These are phyloP conservation scores for Calonectria hawksworthii DNA, from an alignment of 2,329 filamentous ascomycete species.

Conservation along the genomic window DNA sequence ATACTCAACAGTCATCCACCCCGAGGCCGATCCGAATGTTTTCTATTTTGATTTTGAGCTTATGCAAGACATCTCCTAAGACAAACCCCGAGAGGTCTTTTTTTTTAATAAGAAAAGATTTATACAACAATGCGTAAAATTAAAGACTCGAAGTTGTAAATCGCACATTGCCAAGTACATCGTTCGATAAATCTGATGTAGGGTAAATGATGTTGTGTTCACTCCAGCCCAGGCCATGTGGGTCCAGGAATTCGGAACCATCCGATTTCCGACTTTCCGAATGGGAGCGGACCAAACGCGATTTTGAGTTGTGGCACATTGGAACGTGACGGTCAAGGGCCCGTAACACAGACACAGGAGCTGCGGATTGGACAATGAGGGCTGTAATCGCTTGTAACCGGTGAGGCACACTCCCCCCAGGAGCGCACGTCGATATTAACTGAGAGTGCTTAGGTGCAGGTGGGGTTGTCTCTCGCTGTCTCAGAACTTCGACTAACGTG, in stretches of 20 bases:
- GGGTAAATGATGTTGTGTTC: neutral
- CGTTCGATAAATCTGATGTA: neutral
- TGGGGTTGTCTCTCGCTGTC: constrained; percentile 1
- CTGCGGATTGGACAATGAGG: constrained; percentile 31
- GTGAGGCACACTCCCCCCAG: constrained; percentile 14
- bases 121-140: too few relatives aligned
- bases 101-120: too few relatives aligned
- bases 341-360: neutral
- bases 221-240: neutral
- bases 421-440: neutral
- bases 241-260: neutral
- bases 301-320: neutral
- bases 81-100: too few relatives aligned
- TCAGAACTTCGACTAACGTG: neutral
- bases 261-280: neutral
- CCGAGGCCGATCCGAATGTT: too few relatives aligned
- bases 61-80: too few relatives aligned
- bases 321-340: neutral
- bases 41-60: too few relatives aligned
- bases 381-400: constrained; percentile 43
- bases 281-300: neutral
- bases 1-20: too few relatives aligned
- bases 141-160: neutral
- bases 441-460: constrained; percentile 36
- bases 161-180: neutral